These are phyloP conservation scores for Cladosporium sp. DNA, from an alignment of 2,329 filamentous ascomycete genomes.

Conservation along the genomic window DNA sequence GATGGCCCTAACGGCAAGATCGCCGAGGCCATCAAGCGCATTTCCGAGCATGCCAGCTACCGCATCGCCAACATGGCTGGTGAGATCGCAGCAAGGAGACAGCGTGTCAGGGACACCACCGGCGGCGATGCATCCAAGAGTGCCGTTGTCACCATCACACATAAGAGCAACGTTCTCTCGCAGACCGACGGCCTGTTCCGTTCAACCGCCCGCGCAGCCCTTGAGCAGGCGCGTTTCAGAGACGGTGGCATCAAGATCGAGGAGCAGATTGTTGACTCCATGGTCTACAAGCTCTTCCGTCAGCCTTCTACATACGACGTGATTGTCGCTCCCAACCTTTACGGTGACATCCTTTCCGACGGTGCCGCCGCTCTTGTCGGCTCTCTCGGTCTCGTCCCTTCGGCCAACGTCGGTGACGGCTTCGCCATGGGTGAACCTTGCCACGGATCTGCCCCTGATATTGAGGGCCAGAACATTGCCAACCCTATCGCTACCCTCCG, in stretches of 20 bases:
- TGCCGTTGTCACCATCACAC: slow-evolving; percentile 89
- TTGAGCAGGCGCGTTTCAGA: slow-evolving; percentile 65
- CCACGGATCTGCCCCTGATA: slow-evolving; percentile 94
- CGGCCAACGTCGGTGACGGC: slow-evolving; percentile 88
- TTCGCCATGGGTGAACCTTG: slow-evolving; percentile 98
- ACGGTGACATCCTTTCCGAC: slow-evolving; percentile 95
- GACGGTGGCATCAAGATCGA: slow-evolving; percentile 65
- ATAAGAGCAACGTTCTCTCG: slow-evolving; percentile 96
- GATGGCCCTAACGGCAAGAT: slow-evolving; percentile 74
- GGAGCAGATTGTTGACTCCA: slow-evolving; percentile 98
- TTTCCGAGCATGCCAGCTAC: slow-evolving; percentile 78
- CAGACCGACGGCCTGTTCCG: slow-evolving; percentile 98
- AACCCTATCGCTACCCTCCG: slow-evolving; percentile 95
- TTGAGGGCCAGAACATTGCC: slow-evolving; percentile 86
- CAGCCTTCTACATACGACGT: slow-evolving; percentile 95
- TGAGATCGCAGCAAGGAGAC: slow-evolving; percentile 85
- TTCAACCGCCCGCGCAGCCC: slow-evolving; percentile 70
- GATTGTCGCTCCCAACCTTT: slow-evolving; percentile 95
- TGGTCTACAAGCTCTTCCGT: slow-evolving; percentile 99
- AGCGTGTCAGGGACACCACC: slow-evolving; percentile 70
- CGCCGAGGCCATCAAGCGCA: slow-evolving; percentile 96
- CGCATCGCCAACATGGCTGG: slow-evolving; percentile 92
- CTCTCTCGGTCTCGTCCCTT: slow-evolving; percentile 86
- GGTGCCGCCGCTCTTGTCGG: slow-evolving; percentile 93
- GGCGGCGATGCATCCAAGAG: slow-evolving; percentile 61